These are phyloP conservation scores for Edhazardia aedis DNA, from an alignment of 371 early-diverging fungal species.

Conservation along the genomic window DNA sequence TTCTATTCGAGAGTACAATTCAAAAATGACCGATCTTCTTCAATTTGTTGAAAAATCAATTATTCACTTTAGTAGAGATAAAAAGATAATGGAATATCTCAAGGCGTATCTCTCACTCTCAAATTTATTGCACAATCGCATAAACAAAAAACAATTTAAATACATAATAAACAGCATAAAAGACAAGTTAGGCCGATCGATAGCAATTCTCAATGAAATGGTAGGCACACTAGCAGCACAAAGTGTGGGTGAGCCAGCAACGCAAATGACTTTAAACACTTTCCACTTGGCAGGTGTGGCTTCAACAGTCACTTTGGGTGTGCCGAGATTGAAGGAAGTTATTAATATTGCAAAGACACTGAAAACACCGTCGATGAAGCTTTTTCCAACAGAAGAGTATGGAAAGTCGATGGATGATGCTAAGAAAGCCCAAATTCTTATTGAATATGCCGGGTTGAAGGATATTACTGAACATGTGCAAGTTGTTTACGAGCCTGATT, in stretches of 20 bases:
- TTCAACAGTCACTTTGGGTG: conserved; percentile 88
- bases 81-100: too few relatives aligned
- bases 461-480: conserved; percentile 61
- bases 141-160: conserved; percentile 74
- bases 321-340: conserved; percentile 95
- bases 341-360: conserved; percentile 89
- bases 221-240: conserved; percentile 95
- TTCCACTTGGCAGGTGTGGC: conserved; percentile 98
- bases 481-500: conserved; percentile 85
- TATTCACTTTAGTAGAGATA: too few relatives aligned
- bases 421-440: conserved; percentile 62
- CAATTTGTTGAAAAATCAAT: too few relatives aligned
- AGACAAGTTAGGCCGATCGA: conserved; percentile 60
- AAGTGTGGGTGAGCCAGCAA: conserved; percentile 97
- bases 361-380: conserved; percentile 74
- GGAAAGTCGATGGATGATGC: conserved; percentile 58
- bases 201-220: conserved; percentile 91
- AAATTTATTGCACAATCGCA: too few relatives aligned
- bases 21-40: too few relatives aligned
- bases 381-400: conserved; percentile 59
- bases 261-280: conserved; percentile 98
- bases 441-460: conserved; percentile 72
- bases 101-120: too few relatives aligned
- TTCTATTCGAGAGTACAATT: too few relatives aligned
- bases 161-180: conserved; percentile 78